Conservation (phyloP, 2,329 filamentous ascomycete species). For the Keithomyces neogunnii region DNA sequence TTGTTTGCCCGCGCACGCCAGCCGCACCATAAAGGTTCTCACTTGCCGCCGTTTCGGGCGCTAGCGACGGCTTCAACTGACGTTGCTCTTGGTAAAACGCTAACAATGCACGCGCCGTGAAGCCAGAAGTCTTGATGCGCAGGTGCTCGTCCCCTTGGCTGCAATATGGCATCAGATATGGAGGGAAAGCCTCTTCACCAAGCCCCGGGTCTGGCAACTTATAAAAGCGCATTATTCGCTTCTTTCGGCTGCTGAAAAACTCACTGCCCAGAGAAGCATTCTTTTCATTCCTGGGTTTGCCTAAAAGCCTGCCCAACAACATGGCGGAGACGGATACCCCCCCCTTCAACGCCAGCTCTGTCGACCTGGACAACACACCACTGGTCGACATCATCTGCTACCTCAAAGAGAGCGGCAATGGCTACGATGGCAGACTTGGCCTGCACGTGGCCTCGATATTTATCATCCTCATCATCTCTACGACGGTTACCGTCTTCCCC, state of each 20-base stretch:
- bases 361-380: constrained; percentile 47
- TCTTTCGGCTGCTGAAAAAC: too few relatives aligned
- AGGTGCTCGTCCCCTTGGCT: too few relatives aligned
- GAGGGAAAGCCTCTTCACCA: too few relatives aligned
- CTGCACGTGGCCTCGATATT: constrained; percentile 81
- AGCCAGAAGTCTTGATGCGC: too few relatives aligned
- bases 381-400: constrained; percentile 37
- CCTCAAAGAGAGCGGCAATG: constrained; percentile 34
- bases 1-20: background rate
- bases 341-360: constrained; percentile 52
- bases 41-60: background rate
- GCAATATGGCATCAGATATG: too few relatives aligned
- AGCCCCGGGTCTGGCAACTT: too few relatives aligned
- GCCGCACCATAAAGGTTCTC: constrained; percentile 5
- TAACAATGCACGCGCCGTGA: too few relatives aligned
- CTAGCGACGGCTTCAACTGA: too few relatives aligned
- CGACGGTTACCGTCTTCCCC: constrained; percentile 65
- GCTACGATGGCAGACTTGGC: constrained; percentile 54
- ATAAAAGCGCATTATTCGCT: too few relatives aligned
- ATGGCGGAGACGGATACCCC: constrained; percentile 19
- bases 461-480: constrained; percentile 67
- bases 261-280: background rate
- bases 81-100: too few relatives aligned
- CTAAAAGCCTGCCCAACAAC: background rate
- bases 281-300: background rate